phyloP scores from a whole-genome alignment of 495 filamentous ascomycete genomes.

The Tetracladium setigerum region DNA sequence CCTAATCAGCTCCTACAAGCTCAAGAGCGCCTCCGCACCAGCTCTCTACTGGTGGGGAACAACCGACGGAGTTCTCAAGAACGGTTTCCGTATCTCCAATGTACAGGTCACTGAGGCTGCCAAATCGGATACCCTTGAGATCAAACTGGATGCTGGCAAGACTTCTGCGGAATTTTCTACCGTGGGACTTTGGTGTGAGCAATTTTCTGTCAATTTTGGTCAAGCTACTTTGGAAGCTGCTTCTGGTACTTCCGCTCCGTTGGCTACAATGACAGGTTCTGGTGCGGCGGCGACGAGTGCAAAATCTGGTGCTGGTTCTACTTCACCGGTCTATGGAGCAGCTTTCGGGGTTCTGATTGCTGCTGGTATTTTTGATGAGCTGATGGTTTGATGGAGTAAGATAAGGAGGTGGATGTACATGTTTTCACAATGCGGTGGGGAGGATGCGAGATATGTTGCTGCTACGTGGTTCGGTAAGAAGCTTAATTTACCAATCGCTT shows the following conservation, averaged over 20 bases:
- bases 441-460: too few relatives aligned
- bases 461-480: too few relatives aligned
- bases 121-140: background rate
- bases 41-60: conserved; percentile 22
- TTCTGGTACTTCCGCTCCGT: background rate
- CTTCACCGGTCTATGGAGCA: too few relatives aligned
- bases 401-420: too few relatives aligned
- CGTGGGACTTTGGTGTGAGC: conserved; percentile 20
- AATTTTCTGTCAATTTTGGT: conserved; percentile 17
- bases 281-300: too few relatives aligned
- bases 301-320: too few relatives aligned
- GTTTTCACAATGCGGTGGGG: too few relatives aligned
- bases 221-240: conserved; percentile 5
- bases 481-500: too few relatives aligned
- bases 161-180: conserved; percentile 10
- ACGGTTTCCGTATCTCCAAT: conserved; percentile 21
- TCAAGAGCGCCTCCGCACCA: conserved; percentile 18
- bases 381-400: too few relatives aligned
- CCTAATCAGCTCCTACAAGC: conserved; percentile 9
- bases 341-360: too few relatives aligned
- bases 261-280: background rate
- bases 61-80: conserved; percentile 6
- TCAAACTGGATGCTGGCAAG: conserved; percentile 18
- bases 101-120: conserved; percentile 8
- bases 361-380: too few relatives aligned